Evolutionary conservation across 192 early-diverging fungal genomes (phyloP).

Genomic region (Rhizophagus clarus): DNA sequence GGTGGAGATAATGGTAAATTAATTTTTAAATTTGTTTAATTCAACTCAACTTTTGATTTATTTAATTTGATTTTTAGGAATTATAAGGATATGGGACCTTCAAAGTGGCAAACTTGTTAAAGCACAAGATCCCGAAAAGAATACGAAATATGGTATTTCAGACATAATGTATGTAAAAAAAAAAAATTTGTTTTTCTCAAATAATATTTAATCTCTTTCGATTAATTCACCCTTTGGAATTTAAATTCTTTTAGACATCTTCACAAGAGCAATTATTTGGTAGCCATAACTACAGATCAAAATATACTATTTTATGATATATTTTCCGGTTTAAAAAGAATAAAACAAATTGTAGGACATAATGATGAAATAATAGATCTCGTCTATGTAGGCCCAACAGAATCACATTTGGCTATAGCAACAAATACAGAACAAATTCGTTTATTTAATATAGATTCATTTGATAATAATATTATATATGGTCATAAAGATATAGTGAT

Average conservation of each 20-base stretch:
- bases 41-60: neutral
- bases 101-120: conserved; percentile 68
- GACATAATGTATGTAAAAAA: conserved; percentile 63
- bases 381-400: conserved; percentile 70
- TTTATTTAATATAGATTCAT: conserved; percentile 77
- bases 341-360: conserved; percentile 90
- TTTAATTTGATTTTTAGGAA: conserved; percentile 36
- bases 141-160: conserved; percentile 76
- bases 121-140: conserved; percentile 67
- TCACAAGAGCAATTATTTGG: conserved; percentile 50
- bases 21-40: conserved; percentile 15
- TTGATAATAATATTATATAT: conserved; percentile 84
- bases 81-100: conserved; percentile 88
- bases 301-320: conserved; percentile 83
- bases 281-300: conserved; percentile 86
- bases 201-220: neutral
- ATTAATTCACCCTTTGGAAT: neutral
- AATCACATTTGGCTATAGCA: conserved; percentile 81
- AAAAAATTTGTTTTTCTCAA: conserved; percentile 7
- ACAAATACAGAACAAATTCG: conserved; percentile 93
- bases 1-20: conserved; percentile 78
- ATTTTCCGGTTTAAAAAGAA: conserved; percentile 51
- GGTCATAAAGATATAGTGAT: conserved; percentile 91
- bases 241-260: conserved; percentile 14
- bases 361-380: conserved; percentile 96